Conservation (phyloP, 1,284 basidiomycete genomes). For the Phylloboletellus chloephorus region DNA sequence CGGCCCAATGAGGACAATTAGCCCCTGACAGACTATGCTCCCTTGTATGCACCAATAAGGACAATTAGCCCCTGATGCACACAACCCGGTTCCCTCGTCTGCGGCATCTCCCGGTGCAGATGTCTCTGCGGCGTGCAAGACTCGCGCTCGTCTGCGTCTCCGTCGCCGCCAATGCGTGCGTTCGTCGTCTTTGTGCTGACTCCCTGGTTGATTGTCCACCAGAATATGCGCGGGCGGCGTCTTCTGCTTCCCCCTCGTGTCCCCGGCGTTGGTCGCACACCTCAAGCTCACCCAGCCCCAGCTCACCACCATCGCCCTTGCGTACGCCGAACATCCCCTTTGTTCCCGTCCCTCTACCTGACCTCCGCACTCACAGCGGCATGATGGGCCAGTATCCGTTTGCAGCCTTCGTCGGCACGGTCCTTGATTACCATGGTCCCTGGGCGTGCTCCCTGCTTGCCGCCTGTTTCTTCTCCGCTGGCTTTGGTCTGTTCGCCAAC, state of each 20-base stretch:
- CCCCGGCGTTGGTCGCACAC: constrained; percentile 52
- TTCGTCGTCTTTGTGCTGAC: constrained; percentile 40
- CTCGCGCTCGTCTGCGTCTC: constrained; percentile 45
- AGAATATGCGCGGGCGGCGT: constrained; percentile 70
- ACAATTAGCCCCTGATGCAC: too few relatives aligned
- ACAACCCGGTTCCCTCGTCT: too few relatives aligned
- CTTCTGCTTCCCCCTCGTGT: constrained; percentile 70
- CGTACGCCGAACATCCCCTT: constrained; percentile 36
- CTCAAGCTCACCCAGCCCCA: constrained; percentile 68
- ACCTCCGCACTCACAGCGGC: constrained; percentile 38
- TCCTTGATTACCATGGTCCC: constrained; percentile 55
- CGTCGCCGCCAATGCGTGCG: constrained; percentile 61
- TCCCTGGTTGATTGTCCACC: background rate
- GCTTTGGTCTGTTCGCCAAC: constrained; percentile 57
- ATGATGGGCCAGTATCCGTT: constrained; percentile 68
- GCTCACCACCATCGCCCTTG: constrained; percentile 68
- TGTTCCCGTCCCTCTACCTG: background rate
- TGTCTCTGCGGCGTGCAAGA: constrained; percentile 19
- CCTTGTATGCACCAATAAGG: too few relatives aligned
- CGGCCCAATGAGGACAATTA: constrained; percentile 6
- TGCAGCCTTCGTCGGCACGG: constrained; percentile 52
- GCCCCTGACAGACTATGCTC: constrained; percentile 21
- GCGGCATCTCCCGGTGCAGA: too few relatives aligned
- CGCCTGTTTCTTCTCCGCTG: constrained; percentile 49
- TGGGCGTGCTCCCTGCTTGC: constrained; percentile 61